Evolutionary conservation across 306 rosid species (phyloP).

Genomic region (Gleditsia sinensis): DNA sequence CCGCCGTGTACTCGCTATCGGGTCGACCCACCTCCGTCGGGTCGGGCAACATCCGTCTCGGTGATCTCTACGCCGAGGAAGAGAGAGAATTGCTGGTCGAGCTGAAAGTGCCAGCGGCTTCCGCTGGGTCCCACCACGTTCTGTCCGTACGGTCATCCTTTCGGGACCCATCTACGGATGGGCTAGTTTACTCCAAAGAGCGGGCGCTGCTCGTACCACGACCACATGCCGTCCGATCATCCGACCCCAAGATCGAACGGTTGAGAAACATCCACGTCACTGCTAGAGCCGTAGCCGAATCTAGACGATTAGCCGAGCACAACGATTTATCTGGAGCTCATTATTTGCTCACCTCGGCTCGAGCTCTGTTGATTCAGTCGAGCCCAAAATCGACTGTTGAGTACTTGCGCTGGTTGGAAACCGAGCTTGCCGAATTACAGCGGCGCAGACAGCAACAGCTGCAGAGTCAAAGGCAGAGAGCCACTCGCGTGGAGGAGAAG

Average conservation of each 20-base stretch:
- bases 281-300: constrained; percentile 79
- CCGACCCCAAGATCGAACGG: constrained; percentile 50
- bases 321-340: constrained; percentile 62
- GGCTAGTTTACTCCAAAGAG: constrained; percentile 50
- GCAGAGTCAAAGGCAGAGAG: constrained; percentile 39
- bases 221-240: constrained; percentile 70
- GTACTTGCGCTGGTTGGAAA: constrained; percentile 62
- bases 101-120: constrained; percentile 59
- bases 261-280: constrained; percentile 74
- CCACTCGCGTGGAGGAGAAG: constrained; percentile 52
- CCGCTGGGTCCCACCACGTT: constrained; percentile 61
- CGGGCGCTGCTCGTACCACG: constrained; percentile 62
- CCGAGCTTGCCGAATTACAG: constrained; percentile 64
- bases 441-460: constrained; percentile 51
- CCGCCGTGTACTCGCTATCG: constrained; percentile 65
- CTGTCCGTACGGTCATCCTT: constrained; percentile 66
- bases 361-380: constrained; percentile 64
- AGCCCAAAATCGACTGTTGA: constrained; percentile 56
- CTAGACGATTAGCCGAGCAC: constrained; percentile 57
- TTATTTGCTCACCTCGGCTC: constrained; percentile 75
- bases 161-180: constrained; percentile 63
- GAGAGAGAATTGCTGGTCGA: constrained; percentile 74
- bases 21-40: constrained; percentile 57
- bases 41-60: constrained; percentile 45
- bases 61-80: constrained; percentile 73